Conservation (phyloP, 352 stramenopile species). For the Pythium oligandrum region DNA sequence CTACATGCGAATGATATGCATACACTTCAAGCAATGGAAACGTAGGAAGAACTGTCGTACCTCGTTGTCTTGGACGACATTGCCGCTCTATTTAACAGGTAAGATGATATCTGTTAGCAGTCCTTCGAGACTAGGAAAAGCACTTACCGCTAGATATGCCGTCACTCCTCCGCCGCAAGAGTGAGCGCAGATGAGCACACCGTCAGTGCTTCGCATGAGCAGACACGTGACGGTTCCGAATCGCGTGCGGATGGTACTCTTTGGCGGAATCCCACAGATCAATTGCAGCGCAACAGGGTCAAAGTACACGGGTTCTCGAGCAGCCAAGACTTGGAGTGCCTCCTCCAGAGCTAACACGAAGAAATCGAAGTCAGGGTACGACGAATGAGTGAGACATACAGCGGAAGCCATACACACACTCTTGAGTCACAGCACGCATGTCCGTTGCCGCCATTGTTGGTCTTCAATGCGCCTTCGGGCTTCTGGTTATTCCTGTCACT, state of each 20-base stretch:
- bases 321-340: slow-evolving; percentile 39
- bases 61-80: slow-evolving; percentile 26
- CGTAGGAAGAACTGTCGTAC: slow-evolving; percentile 11
- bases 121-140: not conserved
- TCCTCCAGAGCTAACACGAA: slow-evolving; percentile 38
- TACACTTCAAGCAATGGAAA: too few species aligned
- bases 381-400: not conserved
- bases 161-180: slow-evolving; percentile 10
- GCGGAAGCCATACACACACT: slow-evolving; percentile 2
- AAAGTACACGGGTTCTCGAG: slow-evolving; percentile 46
- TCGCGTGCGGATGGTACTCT: slow-evolving; percentile 32
- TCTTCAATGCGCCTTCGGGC: too few species aligned
- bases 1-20: too few species aligned
- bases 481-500: too few species aligned
- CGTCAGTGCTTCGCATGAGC: slow-evolving; percentile 38
- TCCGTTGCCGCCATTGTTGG: too few species aligned
- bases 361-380: not conserved
- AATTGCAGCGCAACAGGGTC: slow-evolving; percentile 32
- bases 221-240: slow-evolving; percentile 52
- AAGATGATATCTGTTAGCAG: not conserved
- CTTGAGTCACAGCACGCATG: not conserved
- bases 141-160: slow-evolving; percentile 43
- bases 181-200: slow-evolving; percentile 50
- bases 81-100: slow-evolving; percentile 22
- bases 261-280: slow-evolving; percentile 34